phyloP scores from a whole-genome alignment of 768 basidiomycete genomes.

The Suillus subluteus region DNA sequence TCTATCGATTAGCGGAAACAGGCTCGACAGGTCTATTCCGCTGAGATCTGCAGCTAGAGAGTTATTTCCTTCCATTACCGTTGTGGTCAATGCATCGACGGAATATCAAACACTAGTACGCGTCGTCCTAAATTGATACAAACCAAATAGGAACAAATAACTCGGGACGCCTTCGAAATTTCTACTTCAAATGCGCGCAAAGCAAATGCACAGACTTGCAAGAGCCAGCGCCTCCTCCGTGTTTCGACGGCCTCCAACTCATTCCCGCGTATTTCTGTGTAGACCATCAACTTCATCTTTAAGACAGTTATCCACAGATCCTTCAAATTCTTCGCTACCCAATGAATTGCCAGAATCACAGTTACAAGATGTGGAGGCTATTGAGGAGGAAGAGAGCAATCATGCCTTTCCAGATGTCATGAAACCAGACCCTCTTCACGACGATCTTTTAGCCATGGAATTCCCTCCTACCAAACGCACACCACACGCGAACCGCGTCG shows the following conservation, averaged over 20 bases:
- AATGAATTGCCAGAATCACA: constrained; percentile 7
- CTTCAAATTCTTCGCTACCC: constrained; percentile 6
- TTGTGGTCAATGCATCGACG: constrained; percentile 16
- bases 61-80: constrained; percentile 24
- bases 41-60: constrained; percentile 50
- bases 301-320: constrained; percentile 24
- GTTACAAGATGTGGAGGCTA: constrained; percentile 5
- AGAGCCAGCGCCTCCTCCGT: constrained; percentile 16
- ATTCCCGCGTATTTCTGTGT: constrained; percentile 10
- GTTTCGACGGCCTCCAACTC: constrained; percentile 17
- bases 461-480: constrained; percentile 55
- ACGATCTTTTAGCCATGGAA: constrained; percentile 57
- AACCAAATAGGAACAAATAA: constrained; percentile 23
- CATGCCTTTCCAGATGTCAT: constrained; percentile 59
- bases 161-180: constrained; percentile 18
- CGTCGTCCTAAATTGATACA: constrained; percentile 21
- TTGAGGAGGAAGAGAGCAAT: constrained; percentile 11
- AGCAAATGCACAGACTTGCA: constrained; percentile 32
- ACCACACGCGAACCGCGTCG: constrained; percentile 63
- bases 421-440: constrained; percentile 62
- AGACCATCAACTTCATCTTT: not conserved
- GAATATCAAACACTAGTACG: not conserved
- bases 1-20: constrained; percentile 64
- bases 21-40: constrained; percentile 54
- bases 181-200: constrained; percentile 7